Base-by-base conservation (phyloP, 352 stramenopile species). In the Phytopythium helicoides region DNA sequence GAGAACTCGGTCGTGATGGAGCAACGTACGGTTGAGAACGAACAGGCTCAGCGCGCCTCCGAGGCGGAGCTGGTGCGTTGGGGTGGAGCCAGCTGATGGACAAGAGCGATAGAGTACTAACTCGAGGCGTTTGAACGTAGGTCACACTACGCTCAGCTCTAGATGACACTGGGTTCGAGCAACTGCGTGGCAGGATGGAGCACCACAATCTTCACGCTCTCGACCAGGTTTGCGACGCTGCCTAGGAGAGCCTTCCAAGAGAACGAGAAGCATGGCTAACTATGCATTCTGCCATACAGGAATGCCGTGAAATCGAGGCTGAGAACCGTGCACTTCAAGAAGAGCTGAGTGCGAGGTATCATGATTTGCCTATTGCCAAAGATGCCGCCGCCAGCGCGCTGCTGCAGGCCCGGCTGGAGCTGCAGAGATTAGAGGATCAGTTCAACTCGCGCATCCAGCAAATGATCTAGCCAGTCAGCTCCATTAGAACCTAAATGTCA, bases 381-480 rank as follows among this genome's bases (percentile, higher is more conserved):
- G 60, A 79, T 16, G 44, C 67, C n/a, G 72, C 68, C 2, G 60
- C 60, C 23, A 62, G 65, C 33, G 58, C 65, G 10, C 58, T 82
- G 33, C 44, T 56, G 7, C 53, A 73, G 12, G 66, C 66, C 3
- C 56, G 67, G 37, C 52, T 60, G 22, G 66, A 77, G 44, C 59
- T 82, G 25, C 55, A 62, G 54, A 63, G 49, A 12, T 60, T 82
- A 18, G 68, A 82, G 53, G 69, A 79, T 36, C 58, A 75, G 38
- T 80, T 82, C 64, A 73, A 75, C 47, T 49, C 62, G 12, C 63
- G 75, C 47, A 82, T 82, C 60, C 59, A 68, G 11, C 36, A 68
- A 37, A 80, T 82, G 72, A 59, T 82, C 0, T 70, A 40, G 53
- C n/a, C 11, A 38, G 23, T 14, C 15, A 47, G 11, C 23, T n/a